These are phyloP conservation scores for Heliocybe sulcata DNA, from an alignment of 1,284 basidiomycete genomes.

Conservation along the genomic window DNA sequence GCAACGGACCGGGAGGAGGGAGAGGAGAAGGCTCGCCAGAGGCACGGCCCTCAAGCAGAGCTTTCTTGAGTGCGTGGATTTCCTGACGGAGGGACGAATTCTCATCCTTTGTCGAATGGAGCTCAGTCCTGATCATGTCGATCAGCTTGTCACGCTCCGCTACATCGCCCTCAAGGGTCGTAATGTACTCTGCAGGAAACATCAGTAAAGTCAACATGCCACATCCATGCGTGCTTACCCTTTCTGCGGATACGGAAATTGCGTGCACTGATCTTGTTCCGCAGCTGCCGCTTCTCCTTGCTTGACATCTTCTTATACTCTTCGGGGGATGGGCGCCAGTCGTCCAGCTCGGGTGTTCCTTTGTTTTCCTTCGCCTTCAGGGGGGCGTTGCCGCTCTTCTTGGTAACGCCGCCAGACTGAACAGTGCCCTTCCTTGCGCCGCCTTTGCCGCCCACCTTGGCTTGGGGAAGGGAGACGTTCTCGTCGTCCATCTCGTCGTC, in stretches of 20 bases:
- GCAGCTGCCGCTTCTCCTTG: slow-evolving; percentile 93
- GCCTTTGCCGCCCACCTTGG: slow-evolving; percentile 51
- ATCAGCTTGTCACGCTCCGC: slow-evolving; percentile 89
- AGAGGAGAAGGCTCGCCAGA: slow-evolving; percentile 27
- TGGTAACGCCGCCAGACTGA: slow-evolving; percentile 63
- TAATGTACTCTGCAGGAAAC: slow-evolving; percentile 73
- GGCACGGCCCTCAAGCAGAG: slow-evolving; percentile 56
- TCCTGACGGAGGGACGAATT: slow-evolving; percentile 83
- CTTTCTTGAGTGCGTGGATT: slow-evolving; percentile 77
- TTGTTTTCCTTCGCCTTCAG: slow-evolving; percentile 27
- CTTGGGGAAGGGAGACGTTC: slow-evolving; percentile 13
- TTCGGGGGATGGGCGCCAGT: slow-evolving; percentile 82
- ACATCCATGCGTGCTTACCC: slow-evolving; percentile 36
- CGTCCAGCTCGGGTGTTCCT: slow-evolving; percentile 43
- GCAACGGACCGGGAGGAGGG: slow-evolving; percentile 39
- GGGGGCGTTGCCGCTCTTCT: slow-evolving; percentile 33
- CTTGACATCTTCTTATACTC: slow-evolving; percentile 93
- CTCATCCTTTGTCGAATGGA: slow-evolving; percentile 74
- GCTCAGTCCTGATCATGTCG: slow-evolving; percentile 81
- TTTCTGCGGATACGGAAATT: slow-evolving; percentile 94
- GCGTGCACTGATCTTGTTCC: slow-evolving; percentile 95
- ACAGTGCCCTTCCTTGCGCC: slow-evolving; percentile 58
- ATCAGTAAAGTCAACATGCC: neutral
- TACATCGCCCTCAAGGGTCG: slow-evolving; percentile 89
- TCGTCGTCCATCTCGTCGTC: slow-evolving; percentile 23